Conservation (phyloP, 2,329 filamentous ascomycete species). For the Nemania abortiva region DNA sequence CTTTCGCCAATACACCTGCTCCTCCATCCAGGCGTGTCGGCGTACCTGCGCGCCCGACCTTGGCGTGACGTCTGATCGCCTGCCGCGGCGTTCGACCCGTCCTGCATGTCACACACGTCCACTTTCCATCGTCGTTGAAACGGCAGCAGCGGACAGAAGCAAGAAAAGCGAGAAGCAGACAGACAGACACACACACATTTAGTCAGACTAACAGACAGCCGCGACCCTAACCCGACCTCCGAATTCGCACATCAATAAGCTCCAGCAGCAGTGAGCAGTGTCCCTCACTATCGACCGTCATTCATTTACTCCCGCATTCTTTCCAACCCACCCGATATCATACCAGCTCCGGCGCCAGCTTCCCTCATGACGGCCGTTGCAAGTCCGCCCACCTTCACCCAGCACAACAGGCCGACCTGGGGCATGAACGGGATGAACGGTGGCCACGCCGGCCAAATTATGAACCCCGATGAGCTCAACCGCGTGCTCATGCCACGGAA, state of each 20-base stretch:
- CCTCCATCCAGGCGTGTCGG: slow-evolving; percentile 17
- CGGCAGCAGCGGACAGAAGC: slow-evolving; percentile 3
- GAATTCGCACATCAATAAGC: not conserved
- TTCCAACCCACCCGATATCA: slow-evolving; percentile 40
- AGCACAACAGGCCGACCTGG: slow-evolving; percentile 75
- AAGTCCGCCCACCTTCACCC: slow-evolving; percentile 72
- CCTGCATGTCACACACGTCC: slow-evolving; percentile 30
- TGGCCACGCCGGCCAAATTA: slow-evolving; percentile 58
- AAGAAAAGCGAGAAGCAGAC: not conserved
- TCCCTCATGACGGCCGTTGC: slow-evolving; percentile 76
- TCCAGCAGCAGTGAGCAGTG: slow-evolving; percentile 36
- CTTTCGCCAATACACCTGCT: slow-evolving; percentile 24
- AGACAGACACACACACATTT: too few relatives aligned
- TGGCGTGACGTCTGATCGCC: slow-evolving; percentile 27
- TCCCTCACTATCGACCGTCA: slow-evolving; percentile 39
- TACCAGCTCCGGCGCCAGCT: slow-evolving; percentile 39
- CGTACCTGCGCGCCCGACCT: slow-evolving; percentile 24
- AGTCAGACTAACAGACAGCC: too few relatives aligned
- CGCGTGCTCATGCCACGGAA: slow-evolving; percentile 93
- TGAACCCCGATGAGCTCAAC: slow-evolving; percentile 86
- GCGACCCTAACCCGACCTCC: slow-evolving; percentile 8
- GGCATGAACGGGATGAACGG: slow-evolving; percentile 65
- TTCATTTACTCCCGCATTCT: slow-evolving; percentile 1
- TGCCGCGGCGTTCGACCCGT: slow-evolving; percentile 19
- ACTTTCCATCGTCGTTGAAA: slow-evolving; percentile 24